Evolutionary conservation across 78 protist genomes (phyloP), one percentile per base, ranked within the genome.

Genomic region (Dictyostelium discoideum): DNA sequence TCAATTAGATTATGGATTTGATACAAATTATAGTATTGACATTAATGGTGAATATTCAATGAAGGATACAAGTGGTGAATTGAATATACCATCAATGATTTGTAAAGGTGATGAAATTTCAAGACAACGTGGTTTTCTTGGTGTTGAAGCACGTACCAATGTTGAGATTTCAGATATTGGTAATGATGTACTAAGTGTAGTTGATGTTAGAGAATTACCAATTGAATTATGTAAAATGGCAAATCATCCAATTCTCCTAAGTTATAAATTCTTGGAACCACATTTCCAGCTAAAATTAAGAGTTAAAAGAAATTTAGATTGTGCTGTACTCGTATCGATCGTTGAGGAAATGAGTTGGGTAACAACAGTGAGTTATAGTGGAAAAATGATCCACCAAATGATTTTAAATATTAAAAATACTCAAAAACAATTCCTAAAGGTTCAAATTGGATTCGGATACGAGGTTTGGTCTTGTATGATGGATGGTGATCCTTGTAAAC

Each of bases 91-190:
- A 67, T 39, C 84, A 8, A 90, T 90, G 84, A 46, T 63, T 44
- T 90, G 95, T 54, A 82, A 77, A 44, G 94, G 94, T 42, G 94
- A 90, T 5, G 94, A 90, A 40, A 90, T 90, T 8, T 29, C 83
- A 5, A 63, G 94, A 72, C 94, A 90, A 44, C 48, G 94, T 42
- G 94, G 94, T 57, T 90, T 54, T 84, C 29, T 90, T 26, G 94
- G 83, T 24, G 79, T 90, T 39, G 94, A 90, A n/a, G 94, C 94
- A 11, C 44, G 94, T 42, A 90, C 94, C 24, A 80, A 90, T 32
- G 82, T 80, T 22, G 94, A 90, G 54, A 90, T 90, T 2, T 90
- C 94, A 14, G 94, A 90, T 18, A 29, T 90, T 24, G 60, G 63
- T n/a, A 57, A 50, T 22, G 63, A 40, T 0, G 73, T 26, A 11